Evolutionary conservation across 1,284 basidiomycete species (phyloP).

Genomic region (Cystobasidium slooffiae): DNA sequence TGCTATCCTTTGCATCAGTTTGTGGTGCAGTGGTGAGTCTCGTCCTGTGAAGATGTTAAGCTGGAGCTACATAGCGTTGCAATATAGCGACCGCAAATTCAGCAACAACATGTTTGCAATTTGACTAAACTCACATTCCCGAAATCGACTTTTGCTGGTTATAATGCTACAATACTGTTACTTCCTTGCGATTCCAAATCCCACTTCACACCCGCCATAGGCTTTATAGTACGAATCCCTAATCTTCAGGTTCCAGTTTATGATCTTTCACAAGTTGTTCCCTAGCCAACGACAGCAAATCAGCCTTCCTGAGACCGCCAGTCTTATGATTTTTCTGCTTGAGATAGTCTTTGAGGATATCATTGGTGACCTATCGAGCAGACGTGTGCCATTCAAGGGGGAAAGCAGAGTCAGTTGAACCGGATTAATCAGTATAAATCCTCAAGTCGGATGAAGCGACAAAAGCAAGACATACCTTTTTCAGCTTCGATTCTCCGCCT

Average conservation of each 20-base stretch:
- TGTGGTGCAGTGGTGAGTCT: too few species aligned
- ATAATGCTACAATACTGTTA: too few species aligned
- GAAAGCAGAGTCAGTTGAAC: too few species aligned
- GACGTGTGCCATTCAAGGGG: too few species aligned
- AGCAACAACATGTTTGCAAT: too few species aligned
- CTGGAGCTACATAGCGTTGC: too few species aligned
- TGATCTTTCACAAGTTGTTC: slow-evolving; percentile 40
- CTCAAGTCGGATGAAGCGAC: neutral
- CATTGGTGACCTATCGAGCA: slow-evolving; percentile 35
- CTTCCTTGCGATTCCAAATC: neutral
- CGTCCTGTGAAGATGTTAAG: too few species aligned
- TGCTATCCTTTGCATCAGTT: too few species aligned
- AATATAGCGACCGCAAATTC: too few species aligned
- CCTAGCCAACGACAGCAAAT: slow-evolving; percentile 39
- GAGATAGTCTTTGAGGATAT: slow-evolving; percentile 46
- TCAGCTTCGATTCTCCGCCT: slow-evolving; percentile 4
- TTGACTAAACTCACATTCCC: too few species aligned
- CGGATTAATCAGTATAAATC: neutral
- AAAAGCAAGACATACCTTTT: slow-evolving; percentile 15
- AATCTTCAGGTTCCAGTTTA: slow-evolving; percentile 12
- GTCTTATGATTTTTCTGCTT: slow-evolving; percentile 37
- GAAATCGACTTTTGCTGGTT: too few species aligned
- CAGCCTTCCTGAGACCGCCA: slow-evolving; percentile 45
- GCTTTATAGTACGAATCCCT: neutral
- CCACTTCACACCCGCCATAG: neutral